Percentiles rank a stretch among this genome's conserved stretches.
Conservation (phyloP, 352 stramenopile species). For the Phytophthora nicotianae region DNA sequence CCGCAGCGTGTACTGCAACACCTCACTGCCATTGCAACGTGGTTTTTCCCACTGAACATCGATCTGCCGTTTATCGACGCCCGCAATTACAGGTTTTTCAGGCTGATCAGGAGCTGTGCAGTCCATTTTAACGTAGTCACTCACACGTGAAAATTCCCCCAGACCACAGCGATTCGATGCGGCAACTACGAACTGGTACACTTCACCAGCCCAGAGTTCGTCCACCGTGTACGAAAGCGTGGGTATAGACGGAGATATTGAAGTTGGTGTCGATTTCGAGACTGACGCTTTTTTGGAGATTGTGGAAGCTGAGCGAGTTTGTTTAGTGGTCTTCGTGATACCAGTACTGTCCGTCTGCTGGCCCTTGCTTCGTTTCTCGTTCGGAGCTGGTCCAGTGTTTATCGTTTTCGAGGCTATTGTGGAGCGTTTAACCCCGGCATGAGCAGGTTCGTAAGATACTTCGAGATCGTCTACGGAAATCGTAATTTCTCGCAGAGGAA, state of each 20-base stretch:
- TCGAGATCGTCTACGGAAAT: slow-evolving; percentile 40
- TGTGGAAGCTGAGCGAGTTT: not conserved
- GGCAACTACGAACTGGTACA: slow-evolving; percentile 79
- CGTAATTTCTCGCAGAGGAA: slow-evolving; percentile 38
- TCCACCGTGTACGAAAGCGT: slow-evolving; percentile 42
- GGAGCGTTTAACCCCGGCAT: not conserved
- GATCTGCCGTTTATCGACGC: slow-evolving; percentile 45
- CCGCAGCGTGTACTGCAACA: slow-evolving; percentile 71
- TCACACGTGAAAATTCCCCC: slow-evolving; percentile 63
- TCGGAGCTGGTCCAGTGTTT: not conserved
- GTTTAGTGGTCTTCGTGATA: not conserved
- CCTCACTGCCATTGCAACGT: slow-evolving; percentile 68
- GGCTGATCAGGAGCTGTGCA: slow-evolving; percentile 61
- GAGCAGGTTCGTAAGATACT: not conserved
- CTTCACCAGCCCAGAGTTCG: slow-evolving; percentile 63
- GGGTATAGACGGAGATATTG: not conserved
- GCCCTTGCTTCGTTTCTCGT: not conserved
- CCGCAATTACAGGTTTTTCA: slow-evolving; percentile 34
- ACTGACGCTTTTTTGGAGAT: slow-evolving; percentile 3
- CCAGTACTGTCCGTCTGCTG: not conserved
- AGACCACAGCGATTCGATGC: slow-evolving; percentile 71
- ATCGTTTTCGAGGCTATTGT: not conserved
- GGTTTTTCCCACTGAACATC: slow-evolving; percentile 62
- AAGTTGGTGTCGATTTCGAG: not conserved
- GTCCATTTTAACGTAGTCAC: slow-evolving; percentile 78